Conservation (phyloP, 352 stramenopile species). For the Phytophthora megakarya region DNA sequence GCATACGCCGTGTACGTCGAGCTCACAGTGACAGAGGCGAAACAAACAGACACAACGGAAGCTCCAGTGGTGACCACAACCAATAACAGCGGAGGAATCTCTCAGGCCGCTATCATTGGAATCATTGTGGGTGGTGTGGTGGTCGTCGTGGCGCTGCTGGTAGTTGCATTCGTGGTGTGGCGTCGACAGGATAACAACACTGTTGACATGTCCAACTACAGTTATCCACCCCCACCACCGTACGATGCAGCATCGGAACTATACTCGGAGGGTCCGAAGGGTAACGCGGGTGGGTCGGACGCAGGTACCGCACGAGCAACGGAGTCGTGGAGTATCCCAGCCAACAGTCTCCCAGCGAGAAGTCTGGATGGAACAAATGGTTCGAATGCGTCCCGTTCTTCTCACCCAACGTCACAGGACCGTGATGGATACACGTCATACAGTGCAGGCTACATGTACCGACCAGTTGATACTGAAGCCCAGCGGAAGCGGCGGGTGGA, state of each 20-base stretch:
- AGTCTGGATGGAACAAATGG: slow-evolving; percentile 47
- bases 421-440: slow-evolving; percentile 25
- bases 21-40: slow-evolving; percentile 43
- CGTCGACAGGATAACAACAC: slow-evolving; percentile 36
- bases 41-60: slow-evolving; percentile 21
- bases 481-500: slow-evolving; percentile 48
- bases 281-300: slow-evolving; percentile 20
- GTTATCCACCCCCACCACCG: slow-evolving; percentile 56
- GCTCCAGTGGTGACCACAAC: slow-evolving; percentile 21
- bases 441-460: slow-evolving; percentile 34
- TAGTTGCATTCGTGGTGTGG: slow-evolving; percentile 44
- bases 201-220: slow-evolving; percentile 38
- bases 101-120: slow-evolving; percentile 49
- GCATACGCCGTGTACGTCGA: slow-evolving; percentile 55
- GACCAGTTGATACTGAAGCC: slow-evolving; percentile 27
- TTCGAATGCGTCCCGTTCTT: slow-evolving; percentile 46
- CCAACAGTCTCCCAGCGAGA: slow-evolving; percentile 31
- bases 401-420: slow-evolving; percentile 25
- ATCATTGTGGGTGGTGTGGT: slow-evolving; percentile 67
- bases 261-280: slow-evolving; percentile 32
- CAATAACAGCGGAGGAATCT: slow-evolving; percentile 39
- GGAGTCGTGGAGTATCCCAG: slow-evolving; percentile 27
- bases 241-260: slow-evolving; percentile 51
- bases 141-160: slow-evolving; percentile 47
- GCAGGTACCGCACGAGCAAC: slow-evolving; percentile 22